Evolutionary conservation across 1,284 basidiomycete genomes (phyloP).

Genomic region (Ganoderma sinense): DNA sequence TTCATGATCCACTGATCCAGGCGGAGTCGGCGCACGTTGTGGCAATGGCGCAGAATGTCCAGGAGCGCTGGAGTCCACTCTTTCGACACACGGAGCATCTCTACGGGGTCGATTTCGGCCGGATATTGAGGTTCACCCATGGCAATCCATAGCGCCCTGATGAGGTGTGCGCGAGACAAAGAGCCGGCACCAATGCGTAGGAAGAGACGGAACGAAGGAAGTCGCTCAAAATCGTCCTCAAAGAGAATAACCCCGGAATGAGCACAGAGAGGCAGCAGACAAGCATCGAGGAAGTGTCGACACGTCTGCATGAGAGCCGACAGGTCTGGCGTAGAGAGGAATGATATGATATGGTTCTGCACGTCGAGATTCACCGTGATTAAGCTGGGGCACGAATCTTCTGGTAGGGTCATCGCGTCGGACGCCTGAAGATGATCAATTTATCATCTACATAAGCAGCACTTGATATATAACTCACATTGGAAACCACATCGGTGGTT

Average conservation of each 20-base stretch:
- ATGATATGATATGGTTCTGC: background rate
- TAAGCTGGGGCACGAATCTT: background rate
- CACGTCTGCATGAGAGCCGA: constrained; percentile 1
- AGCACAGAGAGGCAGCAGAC: constrained; percentile 4
- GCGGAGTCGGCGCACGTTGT: constrained; percentile 3
- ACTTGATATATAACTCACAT: background rate
- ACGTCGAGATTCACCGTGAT: constrained; percentile 6
- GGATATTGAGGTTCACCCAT: background rate
- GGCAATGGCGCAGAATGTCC: background rate
- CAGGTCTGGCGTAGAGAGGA: background rate
- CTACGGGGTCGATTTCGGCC: too few species aligned
- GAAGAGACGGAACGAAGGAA: background rate
- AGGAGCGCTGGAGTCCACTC: background rate
- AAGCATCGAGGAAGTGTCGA: background rate
- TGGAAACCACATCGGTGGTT: too few species aligned
- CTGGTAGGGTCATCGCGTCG: background rate
- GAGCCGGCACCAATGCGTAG: background rate
- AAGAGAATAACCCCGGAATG: background rate
- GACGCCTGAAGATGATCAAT: background rate
- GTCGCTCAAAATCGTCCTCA: background rate
- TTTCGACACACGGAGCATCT: background rate
- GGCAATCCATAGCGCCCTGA: background rate
- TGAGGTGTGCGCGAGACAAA: background rate
- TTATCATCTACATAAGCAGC: background rate
- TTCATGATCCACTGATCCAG: constrained; percentile 2